Percentiles rank a stretch among this genome's conserved stretches.
Evolutionary conservation across 768 basidiomycete genomes (phyloP).

Genomic region (Rhizopogon salebrosus): DNA sequence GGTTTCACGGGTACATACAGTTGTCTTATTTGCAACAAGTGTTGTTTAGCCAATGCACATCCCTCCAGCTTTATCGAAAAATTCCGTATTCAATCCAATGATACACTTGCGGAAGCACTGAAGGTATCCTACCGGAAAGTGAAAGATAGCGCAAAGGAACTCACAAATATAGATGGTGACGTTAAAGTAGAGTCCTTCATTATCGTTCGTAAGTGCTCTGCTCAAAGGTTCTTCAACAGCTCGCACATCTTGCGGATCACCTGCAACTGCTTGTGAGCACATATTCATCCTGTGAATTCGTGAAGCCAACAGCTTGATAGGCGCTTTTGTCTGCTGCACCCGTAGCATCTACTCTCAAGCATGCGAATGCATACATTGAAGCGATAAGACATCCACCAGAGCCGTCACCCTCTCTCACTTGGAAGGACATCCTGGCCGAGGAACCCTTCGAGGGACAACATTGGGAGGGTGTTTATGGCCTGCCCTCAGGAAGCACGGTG

Average conservation of each 20-base stretch:
- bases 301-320: slow-evolving; percentile 30
- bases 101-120: slow-evolving; percentile 57
- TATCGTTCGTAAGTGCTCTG: not conserved
- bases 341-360: slow-evolving; percentile 38
- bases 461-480: slow-evolving; percentile 70
- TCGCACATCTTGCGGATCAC: slow-evolving; percentile 62
- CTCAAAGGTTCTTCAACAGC: slow-evolving; percentile 28
- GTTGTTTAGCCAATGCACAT: slow-evolving; percentile 1
- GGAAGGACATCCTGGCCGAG: slow-evolving; percentile 75
- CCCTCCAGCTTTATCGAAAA: slow-evolving; percentile 53
- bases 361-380: slow-evolving; percentile 52
- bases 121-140: slow-evolving; percentile 47
- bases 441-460: slow-evolving; percentile 85
- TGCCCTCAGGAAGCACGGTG: slow-evolving; percentile 42
- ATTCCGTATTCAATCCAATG: slow-evolving; percentile 62
- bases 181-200: slow-evolving; percentile 42
- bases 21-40: not conserved
- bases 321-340: slow-evolving; percentile 54
- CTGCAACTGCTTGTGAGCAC: slow-evolving; percentile 62
- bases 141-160: slow-evolving; percentile 42
- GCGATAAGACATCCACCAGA: slow-evolving; percentile 38
- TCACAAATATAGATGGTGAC: slow-evolving; percentile 59
- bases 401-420: slow-evolving; percentile 47
- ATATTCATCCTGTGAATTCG: no score
- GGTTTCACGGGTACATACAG: slow-evolving; percentile 44